Evolutionary conservation across 2,329 filamentous ascomycete species (phyloP).

Genomic region (Trichoderma sp.): DNA sequence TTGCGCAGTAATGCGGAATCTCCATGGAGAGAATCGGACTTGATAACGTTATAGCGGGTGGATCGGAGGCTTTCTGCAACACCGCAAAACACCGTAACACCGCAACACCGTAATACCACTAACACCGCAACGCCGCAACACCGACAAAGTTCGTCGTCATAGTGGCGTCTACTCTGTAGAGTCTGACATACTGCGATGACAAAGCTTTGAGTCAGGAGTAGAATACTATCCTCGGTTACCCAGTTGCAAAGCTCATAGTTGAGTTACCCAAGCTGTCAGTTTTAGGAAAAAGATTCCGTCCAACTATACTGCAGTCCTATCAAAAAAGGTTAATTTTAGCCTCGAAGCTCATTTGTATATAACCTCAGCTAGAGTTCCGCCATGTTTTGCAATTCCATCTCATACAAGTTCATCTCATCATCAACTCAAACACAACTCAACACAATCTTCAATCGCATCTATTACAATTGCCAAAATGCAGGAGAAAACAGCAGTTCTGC

Average conservation of each 20-base stretch:
- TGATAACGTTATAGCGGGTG: background rate
- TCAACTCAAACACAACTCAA: background rate
- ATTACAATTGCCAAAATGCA: background rate
- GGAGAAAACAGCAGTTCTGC: slow-evolving; percentile 22
- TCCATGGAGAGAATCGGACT: background rate
- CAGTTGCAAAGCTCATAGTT: background rate
- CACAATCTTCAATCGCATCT: background rate
- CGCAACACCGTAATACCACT: background rate
- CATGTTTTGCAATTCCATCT: background rate
- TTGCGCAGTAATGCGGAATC: background rate
- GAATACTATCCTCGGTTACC: background rate
- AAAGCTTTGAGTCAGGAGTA: background rate
- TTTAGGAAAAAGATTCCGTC: background rate
- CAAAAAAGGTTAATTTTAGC: background rate
- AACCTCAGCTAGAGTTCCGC: background rate
- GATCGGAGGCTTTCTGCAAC: background rate
- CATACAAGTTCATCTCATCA: background rate
- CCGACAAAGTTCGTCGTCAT: background rate
- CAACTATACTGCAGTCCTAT: background rate
- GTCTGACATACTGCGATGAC: slow-evolving; percentile 2
- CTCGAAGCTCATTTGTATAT: background rate
- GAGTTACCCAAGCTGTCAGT: background rate
- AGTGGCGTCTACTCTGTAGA: background rate
- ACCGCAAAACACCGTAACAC: background rate
- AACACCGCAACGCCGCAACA: background rate